Conservation (phyloP, 164 flowering plant species). For the Akebia trifoliata region DNA sequence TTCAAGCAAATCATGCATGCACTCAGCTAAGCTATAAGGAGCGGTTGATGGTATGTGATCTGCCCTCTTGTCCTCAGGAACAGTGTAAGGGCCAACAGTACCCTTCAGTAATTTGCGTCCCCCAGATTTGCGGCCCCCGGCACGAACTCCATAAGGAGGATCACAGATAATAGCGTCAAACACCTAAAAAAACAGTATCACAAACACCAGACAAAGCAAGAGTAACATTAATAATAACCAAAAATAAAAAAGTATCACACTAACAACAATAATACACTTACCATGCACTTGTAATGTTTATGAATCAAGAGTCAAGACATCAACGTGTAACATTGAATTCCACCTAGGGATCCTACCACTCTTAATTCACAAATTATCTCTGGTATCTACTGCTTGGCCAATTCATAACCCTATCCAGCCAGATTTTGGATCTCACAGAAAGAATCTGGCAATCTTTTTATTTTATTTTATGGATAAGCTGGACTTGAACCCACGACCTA, state of each 20-base stretch:
- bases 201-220: neutral
- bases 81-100: slow-evolving; percentile 59
- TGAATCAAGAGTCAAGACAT: too few species aligned
- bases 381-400: too few species aligned
- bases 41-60: slow-evolving; percentile 97
- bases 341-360: too few species aligned
- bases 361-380: too few species aligned
- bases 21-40: slow-evolving; percentile 83
- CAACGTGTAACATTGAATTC: too few species aligned
- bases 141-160: slow-evolving; percentile 98
- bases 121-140: slow-evolving; percentile 98
- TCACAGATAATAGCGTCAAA: slow-evolving; percentile 97
- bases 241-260: neutral
- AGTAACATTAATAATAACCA: neutral
- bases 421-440: too few species aligned
- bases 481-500: too few species aligned
- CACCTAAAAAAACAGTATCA: slow-evolving; percentile 34
- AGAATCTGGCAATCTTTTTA: too few species aligned
- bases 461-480: too few species aligned
- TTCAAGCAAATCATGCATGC: slow-evolving; percentile 90
- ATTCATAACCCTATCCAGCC: too few species aligned
- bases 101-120: slow-evolving; percentile 90
- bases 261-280: too few species aligned
- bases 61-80: slow-evolving; percentile 82
- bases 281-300: too few species aligned